phyloP scores from a whole-genome alignment of 1,284 basidiomycete genomes.

The Taiwanofungus camphoratus region DNA sequence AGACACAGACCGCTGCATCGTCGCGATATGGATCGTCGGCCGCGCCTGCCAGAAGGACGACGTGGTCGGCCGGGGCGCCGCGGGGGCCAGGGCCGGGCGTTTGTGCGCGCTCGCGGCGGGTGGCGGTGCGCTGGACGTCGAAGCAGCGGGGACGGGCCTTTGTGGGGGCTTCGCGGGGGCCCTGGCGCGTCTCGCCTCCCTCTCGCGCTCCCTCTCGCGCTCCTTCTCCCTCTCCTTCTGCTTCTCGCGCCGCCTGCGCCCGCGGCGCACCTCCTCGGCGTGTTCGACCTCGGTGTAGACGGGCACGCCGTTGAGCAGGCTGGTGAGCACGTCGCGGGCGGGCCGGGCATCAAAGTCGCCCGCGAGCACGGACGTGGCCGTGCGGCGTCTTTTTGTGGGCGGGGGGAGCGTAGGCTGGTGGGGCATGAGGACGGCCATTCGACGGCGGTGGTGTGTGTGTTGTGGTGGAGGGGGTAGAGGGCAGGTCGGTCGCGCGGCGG shows the following conservation, averaged over 20 bases:
- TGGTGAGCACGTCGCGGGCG: conserved; percentile 67
- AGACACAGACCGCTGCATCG: conserved; percentile 61
- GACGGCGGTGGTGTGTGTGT: conserved; percentile 10
- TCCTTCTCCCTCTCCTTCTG: conserved; percentile 51
- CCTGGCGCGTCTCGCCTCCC: conserved; percentile 30
- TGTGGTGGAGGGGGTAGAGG: conserved; percentile 17
- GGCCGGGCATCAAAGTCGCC: conserved; percentile 65
- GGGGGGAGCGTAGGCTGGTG: conserved; percentile 13
- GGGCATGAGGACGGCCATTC: conserved; percentile 16
- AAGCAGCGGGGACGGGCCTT: conserved; percentile 15
- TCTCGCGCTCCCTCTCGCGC: conserved; percentile 39
- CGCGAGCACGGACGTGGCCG: conserved; percentile 67
- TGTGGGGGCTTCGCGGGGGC: conserved; percentile 19
- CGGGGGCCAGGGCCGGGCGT: conserved; percentile 10
- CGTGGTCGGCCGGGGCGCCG: conserved; percentile 23
- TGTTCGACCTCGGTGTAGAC: conserved; percentile 57
- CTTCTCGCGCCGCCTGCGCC: conserved; percentile 37
- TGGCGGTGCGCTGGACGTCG: conserved; percentile 8
- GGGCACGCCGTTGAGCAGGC: conserved; percentile 66
- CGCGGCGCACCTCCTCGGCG: conserved; percentile 46
- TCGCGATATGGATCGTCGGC: conserved; percentile 62
- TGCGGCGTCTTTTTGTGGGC: conserved; percentile 41
- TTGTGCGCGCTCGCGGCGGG: conserved; percentile 11
- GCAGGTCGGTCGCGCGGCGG: conserved; percentile 18
- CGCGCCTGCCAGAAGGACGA: conserved; percentile 59